These are phyloP conservation scores for Microbotryomycetes sp. DNA, from an alignment of 1,284 basidiomycete species.

Conservation along the genomic window DNA sequence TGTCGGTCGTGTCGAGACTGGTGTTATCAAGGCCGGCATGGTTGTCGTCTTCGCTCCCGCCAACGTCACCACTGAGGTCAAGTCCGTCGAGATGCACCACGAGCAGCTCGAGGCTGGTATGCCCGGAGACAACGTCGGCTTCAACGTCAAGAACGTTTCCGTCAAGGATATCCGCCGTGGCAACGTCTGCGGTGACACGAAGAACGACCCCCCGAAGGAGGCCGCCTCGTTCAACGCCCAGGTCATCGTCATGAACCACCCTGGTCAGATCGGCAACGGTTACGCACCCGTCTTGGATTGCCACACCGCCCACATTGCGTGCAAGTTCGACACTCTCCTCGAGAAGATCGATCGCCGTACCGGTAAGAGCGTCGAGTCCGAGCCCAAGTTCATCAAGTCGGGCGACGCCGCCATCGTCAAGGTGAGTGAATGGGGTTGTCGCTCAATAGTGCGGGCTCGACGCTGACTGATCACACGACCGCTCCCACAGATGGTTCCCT, in stretches of 20 bases:
- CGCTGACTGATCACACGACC: background rate
- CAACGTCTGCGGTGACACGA: conserved; percentile 97
- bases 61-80: conserved; percentile 99
- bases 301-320: conserved; percentile 90
- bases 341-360: conserved; percentile 99
- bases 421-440: too few species aligned
- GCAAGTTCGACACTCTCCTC: conserved; percentile 93
- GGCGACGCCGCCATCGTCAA: conserved; percentile 89
- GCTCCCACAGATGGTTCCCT: conserved; percentile 67
- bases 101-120: conserved; percentile 92
- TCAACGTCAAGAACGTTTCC: conserved; percentile 96
- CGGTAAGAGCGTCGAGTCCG: conserved; percentile 80
- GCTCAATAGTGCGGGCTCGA: background rate
- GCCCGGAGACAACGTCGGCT: conserved; percentile 99
- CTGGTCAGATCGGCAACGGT: conserved; percentile 97
- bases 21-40: conserved; percentile 99
- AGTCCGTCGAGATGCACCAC: conserved; percentile 99
- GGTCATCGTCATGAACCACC: conserved; percentile 99
- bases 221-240: conserved; percentile 99
- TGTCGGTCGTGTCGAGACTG: conserved; percentile 99
- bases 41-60: conserved; percentile 87
- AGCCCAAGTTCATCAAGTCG: conserved; percentile 96
- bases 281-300: conserved; percentile 99
- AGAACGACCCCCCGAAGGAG: conserved; percentile 99
- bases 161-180: conserved; percentile 99